These are phyloP conservation scores for Blepharisma stoltei DNA, from an alignment of 73 alveolate genomes.

Conservation along the genomic window DNA sequence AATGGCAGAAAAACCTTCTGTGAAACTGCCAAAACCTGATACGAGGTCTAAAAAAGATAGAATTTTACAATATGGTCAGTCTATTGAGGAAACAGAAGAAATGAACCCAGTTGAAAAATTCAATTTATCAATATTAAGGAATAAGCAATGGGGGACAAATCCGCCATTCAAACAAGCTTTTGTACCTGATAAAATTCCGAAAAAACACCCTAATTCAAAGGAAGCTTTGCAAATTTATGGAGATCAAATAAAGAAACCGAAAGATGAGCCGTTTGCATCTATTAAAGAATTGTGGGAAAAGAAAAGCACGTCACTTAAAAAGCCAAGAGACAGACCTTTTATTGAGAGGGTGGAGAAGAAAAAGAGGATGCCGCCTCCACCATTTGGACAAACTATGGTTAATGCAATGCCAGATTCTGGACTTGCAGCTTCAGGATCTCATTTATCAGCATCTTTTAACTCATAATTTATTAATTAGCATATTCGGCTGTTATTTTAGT, in stretches of 20 bases:
- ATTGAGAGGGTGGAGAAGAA: slow-evolving; percentile 24
- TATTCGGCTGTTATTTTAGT: too few species aligned
- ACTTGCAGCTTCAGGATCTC: not conserved
- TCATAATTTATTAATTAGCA: too few species aligned
- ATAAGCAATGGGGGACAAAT: slow-evolving; percentile 5
- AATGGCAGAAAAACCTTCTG: too few species aligned
- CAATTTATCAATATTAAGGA: not conserved
- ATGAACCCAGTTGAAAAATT: slow-evolving; percentile 8
- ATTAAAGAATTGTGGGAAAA: not conserved
- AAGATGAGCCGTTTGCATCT: slow-evolving; percentile 1
- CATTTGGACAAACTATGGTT: slow-evolving; percentile 15
- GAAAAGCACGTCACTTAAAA: not conserved
- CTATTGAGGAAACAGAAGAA: not conserved
- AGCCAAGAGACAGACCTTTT: slow-evolving; percentile 20
- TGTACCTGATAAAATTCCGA: not conserved
- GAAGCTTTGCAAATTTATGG: not conserved
- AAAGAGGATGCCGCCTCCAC: slow-evolving; percentile 28
- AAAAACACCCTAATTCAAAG: not conserved
- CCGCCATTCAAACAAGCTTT: slow-evolving; percentile 10
- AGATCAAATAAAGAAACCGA: not conserved
- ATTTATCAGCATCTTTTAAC: too few species aligned
- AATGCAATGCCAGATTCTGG: slow-evolving; percentile 15
- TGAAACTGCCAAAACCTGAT: not conserved
- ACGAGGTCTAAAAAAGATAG: not conserved
- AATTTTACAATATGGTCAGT: slow-evolving; percentile 11